Base-by-base conservation (phyloP, 2,329 filamentous ascomycete genomes). In the Juglanconis juglandina region DNA sequence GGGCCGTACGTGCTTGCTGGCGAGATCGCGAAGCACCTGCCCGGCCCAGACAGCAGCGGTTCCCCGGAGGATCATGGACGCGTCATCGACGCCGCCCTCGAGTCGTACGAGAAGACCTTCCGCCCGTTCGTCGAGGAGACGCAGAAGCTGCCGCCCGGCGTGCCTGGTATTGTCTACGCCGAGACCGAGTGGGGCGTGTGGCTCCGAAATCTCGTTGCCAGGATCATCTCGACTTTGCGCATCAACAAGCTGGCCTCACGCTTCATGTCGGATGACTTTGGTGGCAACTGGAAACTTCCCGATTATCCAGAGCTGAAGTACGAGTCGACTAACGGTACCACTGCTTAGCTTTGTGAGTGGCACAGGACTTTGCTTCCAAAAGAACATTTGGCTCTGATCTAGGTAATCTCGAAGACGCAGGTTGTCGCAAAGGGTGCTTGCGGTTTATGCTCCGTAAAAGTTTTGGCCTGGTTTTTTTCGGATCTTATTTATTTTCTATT, bases 1-100 rank as follows among this genome's bases (percentile, higher is more conserved):
- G 79, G 79, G 0, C 81, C 82, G 0, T 87, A 87, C 66, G 70
- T 85, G 2, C 72, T 87, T 4, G 84, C 83, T 0, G 84, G 84
- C 2, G 83, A 84, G 69, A 69, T 82, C 13, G 67, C 69, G 32
- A 68, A 68, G 37, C 67, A 73, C 3, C n/a, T 71, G 17, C 34
- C 14, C n/a, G 24, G 24, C 24, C 33, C 46, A 7, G 4, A 11
- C 33, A 41, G 32, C 8, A 11, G 41, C 41, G 39, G n/a, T 7
- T n/a, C 13, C 6, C 5, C 41, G 24, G 46, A 53, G 37, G 59
- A 65, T 51, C 61, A 17, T 4, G 58, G 44, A 5, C 48, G 39
- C 17, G 64, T 69, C 11, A 64, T 78, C 2, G 56, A 62, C 2
- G 66, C 50, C 0, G 80, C 75, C 30, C 70, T 81, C 11, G 65